phyloP scores from a whole-genome alignment of 306 rosid genomes.

The Ziziphus jujuba region DNA sequence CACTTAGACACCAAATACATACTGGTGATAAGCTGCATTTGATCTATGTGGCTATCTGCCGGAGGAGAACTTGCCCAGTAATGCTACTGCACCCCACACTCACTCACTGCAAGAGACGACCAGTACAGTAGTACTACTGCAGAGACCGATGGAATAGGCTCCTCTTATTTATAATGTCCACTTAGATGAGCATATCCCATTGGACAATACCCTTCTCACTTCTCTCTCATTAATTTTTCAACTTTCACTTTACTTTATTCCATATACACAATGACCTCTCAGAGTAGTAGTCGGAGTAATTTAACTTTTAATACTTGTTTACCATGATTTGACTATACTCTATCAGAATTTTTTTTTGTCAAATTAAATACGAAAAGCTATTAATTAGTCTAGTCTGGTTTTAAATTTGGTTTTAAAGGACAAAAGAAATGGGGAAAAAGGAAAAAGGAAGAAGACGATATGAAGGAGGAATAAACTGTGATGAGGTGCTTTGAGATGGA shows the following conservation, averaged over 20 bases:
- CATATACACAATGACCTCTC: neutral
- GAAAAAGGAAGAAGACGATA: too few relatives aligned
- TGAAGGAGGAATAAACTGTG: too few relatives aligned
- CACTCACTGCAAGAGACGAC: neutral
- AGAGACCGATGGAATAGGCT: neutral
- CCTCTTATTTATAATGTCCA: slow-evolving; percentile 18
- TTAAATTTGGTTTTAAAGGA: neutral
- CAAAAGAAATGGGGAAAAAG: too few relatives aligned
- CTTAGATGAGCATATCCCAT: slow-evolving; percentile 43
- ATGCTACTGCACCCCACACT: slow-evolving; percentile 41
- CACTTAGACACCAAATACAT: slow-evolving; percentile 18
- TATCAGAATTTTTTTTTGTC: too few relatives aligned
- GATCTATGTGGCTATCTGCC: slow-evolving; percentile 50
- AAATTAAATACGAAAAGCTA: too few relatives aligned
- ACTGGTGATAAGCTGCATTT: neutral
- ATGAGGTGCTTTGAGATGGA: slow-evolving; percentile 3
- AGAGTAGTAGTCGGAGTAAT: too few relatives aligned
- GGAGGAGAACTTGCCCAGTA: slow-evolving; percentile 60
- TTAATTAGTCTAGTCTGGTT: too few relatives aligned
- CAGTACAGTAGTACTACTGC: neutral
- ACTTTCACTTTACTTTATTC: slow-evolving; percentile 40
- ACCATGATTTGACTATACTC: too few relatives aligned
- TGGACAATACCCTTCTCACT: slow-evolving; percentile 43
- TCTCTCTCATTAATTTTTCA: too few relatives aligned
- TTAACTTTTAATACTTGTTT: too few relatives aligned